These are phyloP conservation scores for Xylaria flabelliformis DNA, from an alignment of 495 filamentous ascomycete species.

Conservation along the genomic window DNA sequence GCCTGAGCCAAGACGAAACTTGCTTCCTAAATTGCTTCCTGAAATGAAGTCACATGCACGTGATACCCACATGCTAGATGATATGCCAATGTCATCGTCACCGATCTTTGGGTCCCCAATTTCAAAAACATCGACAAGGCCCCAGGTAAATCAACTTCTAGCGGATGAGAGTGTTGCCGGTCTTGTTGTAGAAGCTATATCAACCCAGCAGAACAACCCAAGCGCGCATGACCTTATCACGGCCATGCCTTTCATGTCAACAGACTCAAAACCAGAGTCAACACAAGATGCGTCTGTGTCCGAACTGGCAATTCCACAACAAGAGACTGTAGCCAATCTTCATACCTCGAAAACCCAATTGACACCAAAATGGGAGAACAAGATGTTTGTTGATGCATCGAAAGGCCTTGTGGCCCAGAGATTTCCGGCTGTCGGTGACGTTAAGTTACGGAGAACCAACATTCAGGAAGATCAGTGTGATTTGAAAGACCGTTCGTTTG, in stretches of 20 bases:
- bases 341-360: conserved; percentile 28
- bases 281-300: background rate
- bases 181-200: conserved; percentile 22
- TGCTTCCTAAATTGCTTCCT: conserved; percentile 53
- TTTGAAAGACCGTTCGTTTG: conserved; percentile 44
- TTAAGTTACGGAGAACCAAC: background rate
- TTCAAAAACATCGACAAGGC: conserved; percentile 29
- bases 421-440: conserved; percentile 22
- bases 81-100: conserved; percentile 55
- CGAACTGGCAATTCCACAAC: conserved; percentile 24
- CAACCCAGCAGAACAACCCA: background rate
- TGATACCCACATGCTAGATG: conserved; percentile 48
- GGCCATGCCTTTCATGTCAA: background rate
- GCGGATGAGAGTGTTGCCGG: conserved; percentile 23
- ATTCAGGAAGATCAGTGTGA: background rate
- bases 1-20: conserved; percentile 53
- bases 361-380: conserved; percentile 47
- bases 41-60: conserved; percentile 53
- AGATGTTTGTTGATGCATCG: conserved; percentile 56
- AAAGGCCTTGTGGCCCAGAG: conserved; percentile 41
- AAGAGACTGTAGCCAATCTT: conserved; percentile 17
- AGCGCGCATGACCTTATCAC: background rate
- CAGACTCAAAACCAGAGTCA: background rate
- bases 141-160: conserved; percentile 23
- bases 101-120: conserved; percentile 53